Evolutionary conservation across 257 asterid genomes (phyloP).

Genomic region (Ophiorrhiza pumila): DNA sequence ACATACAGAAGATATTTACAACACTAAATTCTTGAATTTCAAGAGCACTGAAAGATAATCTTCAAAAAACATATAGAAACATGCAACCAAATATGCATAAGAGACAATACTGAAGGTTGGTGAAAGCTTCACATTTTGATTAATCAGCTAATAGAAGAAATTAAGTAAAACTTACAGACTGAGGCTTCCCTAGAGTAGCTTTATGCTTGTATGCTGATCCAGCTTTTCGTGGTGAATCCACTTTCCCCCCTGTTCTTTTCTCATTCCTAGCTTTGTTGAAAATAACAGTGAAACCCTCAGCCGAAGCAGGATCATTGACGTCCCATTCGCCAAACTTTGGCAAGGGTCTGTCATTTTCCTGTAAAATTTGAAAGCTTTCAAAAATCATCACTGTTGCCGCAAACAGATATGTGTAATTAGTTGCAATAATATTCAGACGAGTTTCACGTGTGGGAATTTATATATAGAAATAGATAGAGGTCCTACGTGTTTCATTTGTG

Average conservation of each 20-base stretch:
- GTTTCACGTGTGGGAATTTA: background rate
- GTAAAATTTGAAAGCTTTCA: background rate
- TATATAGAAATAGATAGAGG: background rate
- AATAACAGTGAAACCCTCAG: constrained; percentile 69
- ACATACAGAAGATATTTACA: background rate
- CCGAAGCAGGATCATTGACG: constrained; percentile 65
- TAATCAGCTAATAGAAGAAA: background rate
- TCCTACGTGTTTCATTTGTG: background rate
- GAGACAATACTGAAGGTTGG: background rate
- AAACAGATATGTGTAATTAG: background rate
- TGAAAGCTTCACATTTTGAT: background rate
- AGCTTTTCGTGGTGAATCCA: constrained; percentile 53
- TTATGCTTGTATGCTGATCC: constrained; percentile 40
- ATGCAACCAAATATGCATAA: background rate
- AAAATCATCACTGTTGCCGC: background rate
- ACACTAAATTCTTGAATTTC: background rate
- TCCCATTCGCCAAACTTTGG: constrained; percentile 82
- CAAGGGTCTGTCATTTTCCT: constrained; percentile 54
- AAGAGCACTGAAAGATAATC: background rate
- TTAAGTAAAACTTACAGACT: constrained; percentile 44
- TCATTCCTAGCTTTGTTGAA: constrained; percentile 64
- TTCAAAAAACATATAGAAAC: background rate
- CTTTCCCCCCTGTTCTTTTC: constrained; percentile 52
- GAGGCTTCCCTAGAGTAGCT: constrained; percentile 64
- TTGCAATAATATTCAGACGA: too few relatives aligned